Percentiles rank a stretch among this genome's conserved stretches.
Evolutionary conservation across 2,329 filamentous ascomycete genomes (phyloP).

Genomic region (Ascochyta clinopodiicola): DNA sequence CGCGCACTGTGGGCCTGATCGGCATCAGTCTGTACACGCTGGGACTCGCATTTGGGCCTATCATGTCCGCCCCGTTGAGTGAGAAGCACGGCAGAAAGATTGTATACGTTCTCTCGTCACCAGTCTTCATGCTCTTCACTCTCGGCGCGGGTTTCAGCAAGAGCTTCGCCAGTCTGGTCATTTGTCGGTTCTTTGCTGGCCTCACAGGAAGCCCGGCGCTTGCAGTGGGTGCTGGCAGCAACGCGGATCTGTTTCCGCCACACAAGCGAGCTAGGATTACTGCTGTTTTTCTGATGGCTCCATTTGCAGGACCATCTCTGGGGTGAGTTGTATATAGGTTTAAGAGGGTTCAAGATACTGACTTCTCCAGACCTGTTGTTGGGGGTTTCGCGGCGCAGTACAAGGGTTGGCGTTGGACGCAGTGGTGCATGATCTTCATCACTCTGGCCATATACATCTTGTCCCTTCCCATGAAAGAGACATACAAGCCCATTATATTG

Average conservation of each 20-base stretch:
- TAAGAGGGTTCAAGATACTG: not conserved
- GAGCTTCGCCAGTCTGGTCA: conserved; percentile 58
- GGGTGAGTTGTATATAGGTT: conserved; percentile 32
- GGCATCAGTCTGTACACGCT: conserved; percentile 66
- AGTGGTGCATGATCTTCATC: conserved; percentile 55
- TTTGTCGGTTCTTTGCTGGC: conserved; percentile 74
- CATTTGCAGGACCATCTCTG: conserved; percentile 50
- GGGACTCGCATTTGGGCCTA: conserved; percentile 65
- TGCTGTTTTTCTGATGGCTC: conserved; percentile 49
- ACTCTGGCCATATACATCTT: conserved; percentile 45
- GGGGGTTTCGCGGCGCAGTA: conserved; percentile 53
- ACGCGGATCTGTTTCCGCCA: conserved; percentile 49
- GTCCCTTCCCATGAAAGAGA: conserved; percentile 59
- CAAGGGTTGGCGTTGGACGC: conserved; percentile 56
- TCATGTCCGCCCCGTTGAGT: conserved; percentile 65
- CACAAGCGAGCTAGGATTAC: conserved; percentile 43
- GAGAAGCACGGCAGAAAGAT: conserved; percentile 64
- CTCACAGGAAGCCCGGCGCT: conserved; percentile 68
- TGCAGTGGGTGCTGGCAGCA: conserved; percentile 52
- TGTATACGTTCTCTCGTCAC: conserved; percentile 58
- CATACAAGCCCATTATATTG: conserved; percentile 61
- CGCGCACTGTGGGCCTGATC: conserved; percentile 63
- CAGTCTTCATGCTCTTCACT: conserved; percentile 62
- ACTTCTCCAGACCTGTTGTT: conserved; percentile 45
- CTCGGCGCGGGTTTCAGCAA: conserved; percentile 62